Conservation (phyloP, 306 rosid genomes). For the Lathyrus aphaca region DNA sequence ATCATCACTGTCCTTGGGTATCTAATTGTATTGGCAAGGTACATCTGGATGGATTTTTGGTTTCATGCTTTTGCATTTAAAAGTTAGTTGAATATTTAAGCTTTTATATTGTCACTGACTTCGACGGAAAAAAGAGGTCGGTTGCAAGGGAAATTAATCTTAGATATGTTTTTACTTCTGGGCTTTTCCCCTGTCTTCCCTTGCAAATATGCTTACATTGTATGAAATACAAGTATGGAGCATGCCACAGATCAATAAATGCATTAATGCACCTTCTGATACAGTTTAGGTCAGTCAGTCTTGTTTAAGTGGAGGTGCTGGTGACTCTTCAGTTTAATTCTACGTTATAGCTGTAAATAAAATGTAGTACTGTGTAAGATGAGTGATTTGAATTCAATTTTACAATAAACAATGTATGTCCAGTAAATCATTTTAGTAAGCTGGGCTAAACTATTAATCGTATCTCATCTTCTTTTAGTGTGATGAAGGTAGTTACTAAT, state of each 20-base stretch:
- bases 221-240: conserved; percentile 13
- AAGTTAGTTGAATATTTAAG: conserved; percentile 11
- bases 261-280: background rate
- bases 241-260: conserved; percentile 9
- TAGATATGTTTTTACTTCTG: conserved; percentile 6
- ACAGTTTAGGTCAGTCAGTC: conserved; percentile 6
- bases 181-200: conserved; percentile 1
- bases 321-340: conserved; percentile 29
- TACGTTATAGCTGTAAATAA: background rate
- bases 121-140: background rate
- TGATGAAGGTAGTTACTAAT: conserved; percentile 30
- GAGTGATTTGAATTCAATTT: background rate
- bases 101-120: conserved; percentile 31
- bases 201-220: conserved; percentile 23
- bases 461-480: conserved; percentile 21
- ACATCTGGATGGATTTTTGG: conserved; percentile 31
- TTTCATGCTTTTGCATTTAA: conserved; percentile 18
- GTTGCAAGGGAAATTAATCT: conserved; percentile 20
- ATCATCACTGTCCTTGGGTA: conserved; percentile 99
- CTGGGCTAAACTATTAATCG: conserved; percentile 23
- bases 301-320: conserved; percentile 10
- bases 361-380: conserved; percentile 1
- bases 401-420: conserved; percentile 9
- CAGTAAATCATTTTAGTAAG: background rate
- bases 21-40: conserved; percentile 99